Percentiles rank a stretch among this genome's conserved stretches.
These are phyloP conservation scores for Ilex aquifolium DNA, from an alignment of 257 asterid species.

Conservation along the genomic window DNA sequence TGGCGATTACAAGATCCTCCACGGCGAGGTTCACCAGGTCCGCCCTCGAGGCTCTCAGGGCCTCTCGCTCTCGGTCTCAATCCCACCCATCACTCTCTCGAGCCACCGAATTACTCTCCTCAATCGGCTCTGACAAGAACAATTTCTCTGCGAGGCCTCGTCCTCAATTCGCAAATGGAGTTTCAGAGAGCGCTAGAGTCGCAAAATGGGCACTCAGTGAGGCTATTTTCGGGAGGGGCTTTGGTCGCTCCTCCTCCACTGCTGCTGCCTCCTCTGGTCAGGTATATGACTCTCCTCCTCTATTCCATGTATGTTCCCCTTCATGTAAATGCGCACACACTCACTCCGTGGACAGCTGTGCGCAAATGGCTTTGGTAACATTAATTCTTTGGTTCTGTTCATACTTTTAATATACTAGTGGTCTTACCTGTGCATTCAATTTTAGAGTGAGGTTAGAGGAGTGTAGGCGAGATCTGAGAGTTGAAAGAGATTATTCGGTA, in stretches of 20 bases:
- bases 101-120: conserved; percentile 11
- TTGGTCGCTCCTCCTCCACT: conserved; percentile 47
- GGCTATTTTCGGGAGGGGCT: conserved; percentile 1
- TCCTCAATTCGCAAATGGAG: conserved; percentile 1
- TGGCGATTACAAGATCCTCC: background rate
- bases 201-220: conserved; percentile 25
- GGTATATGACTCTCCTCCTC: conserved; percentile 17
- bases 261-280: conserved; percentile 39
- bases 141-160: too few relatives aligned
- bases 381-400: background rate
- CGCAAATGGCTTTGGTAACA: background rate
- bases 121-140: background rate
- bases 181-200: conserved; percentile 9
- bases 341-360: too few relatives aligned
- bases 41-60: conserved; percentile 35
- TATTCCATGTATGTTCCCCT: background rate
- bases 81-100: conserved; percentile 8
- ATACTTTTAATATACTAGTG: too few relatives aligned
- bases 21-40: conserved; percentile 15
- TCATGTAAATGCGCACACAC: background rate
- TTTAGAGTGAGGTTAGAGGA: background rate
- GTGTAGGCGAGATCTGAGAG: too few relatives aligned
- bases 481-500: too few relatives aligned
- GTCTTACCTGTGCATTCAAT: too few relatives aligned
- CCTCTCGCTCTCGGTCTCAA: conserved; percentile 18